A percentile compares a stretch with the other conserved stretches of the same genome.
Conservation (phyloP, 164 flowering plant genomes). For the Paratinospora sagittata region DNA sequence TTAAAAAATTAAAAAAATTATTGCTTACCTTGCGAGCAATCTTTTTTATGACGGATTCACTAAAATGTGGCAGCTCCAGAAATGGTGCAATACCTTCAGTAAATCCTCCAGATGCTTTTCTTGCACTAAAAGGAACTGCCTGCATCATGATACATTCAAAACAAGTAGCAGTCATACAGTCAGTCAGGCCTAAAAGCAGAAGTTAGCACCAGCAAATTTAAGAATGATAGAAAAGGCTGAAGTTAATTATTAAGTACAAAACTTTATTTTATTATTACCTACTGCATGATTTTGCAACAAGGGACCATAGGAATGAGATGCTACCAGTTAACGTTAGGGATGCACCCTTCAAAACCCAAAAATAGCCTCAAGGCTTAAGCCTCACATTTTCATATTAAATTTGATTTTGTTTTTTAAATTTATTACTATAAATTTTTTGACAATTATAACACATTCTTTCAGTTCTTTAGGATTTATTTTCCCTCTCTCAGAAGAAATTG, state of each 20-base stretch:
- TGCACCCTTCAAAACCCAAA: too few species aligned
- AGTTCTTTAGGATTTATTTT: too few species aligned
- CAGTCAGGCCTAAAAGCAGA: not conserved
- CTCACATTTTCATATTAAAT: too few species aligned
- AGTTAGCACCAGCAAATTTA: not conserved
- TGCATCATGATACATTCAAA: conserved; percentile 24
- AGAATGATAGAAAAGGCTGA: not conserved
- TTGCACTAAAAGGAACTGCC: conserved; percentile 95
- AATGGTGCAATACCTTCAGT: conserved; percentile 84
- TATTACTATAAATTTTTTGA: too few species aligned
- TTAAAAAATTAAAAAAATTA: too few species aligned
- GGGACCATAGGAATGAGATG: not conserved
- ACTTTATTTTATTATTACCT: not conserved
- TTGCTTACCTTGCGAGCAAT: conserved; percentile 67
- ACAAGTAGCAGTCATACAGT: not conserved
- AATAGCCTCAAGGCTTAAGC: too few species aligned
- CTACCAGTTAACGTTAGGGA: not conserved
- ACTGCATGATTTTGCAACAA: not conserved
- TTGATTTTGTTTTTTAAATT: too few species aligned
- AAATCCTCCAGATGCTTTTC: conserved; percentile 71
- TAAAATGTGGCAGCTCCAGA: conserved; percentile 92
- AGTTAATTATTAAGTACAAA: too few species aligned
- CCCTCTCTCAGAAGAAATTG: too few species aligned
- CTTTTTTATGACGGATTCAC: conserved; percentile 65
- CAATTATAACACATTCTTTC: too few species aligned